phyloP scores from a whole-genome alignment of 805 yeast genomes.

The Novakomyces olei region DNA sequence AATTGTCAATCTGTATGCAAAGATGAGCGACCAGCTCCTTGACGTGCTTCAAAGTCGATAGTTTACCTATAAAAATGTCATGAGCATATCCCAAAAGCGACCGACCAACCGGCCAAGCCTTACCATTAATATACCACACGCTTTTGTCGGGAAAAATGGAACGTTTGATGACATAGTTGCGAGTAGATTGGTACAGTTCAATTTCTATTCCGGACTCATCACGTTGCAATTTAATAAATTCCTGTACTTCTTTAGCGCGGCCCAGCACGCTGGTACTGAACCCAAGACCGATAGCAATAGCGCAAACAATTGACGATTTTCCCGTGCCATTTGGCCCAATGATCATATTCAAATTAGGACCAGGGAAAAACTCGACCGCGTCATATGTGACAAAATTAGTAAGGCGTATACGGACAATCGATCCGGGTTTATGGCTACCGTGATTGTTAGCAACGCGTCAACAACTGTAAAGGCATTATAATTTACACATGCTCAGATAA shows the following conservation, averaged over 20 bases:
- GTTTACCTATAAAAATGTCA: background rate
- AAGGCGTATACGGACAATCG: constrained; percentile 29
- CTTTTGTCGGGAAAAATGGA: constrained; percentile 16
- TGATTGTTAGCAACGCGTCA: background rate
- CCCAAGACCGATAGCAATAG: constrained; percentile 70
- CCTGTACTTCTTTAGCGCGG: constrained; percentile 34
- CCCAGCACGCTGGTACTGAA: constrained; percentile 56
- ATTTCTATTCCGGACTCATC: constrained; percentile 27
- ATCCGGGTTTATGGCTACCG: constrained; percentile 24
- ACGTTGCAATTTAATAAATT: constrained; percentile 53
- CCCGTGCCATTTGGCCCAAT: constrained; percentile 97
- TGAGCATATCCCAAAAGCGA: too few species aligned
- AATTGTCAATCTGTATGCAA: constrained; percentile 70
- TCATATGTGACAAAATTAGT: constrained; percentile 44
- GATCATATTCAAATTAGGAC: constrained; percentile 73
- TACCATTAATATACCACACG: too few species aligned
- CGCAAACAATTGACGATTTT: constrained; percentile 80
- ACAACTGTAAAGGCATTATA: too few species aligned
- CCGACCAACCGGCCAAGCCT: too few species aligned
- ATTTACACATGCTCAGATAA: too few species aligned
- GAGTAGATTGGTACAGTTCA: constrained; percentile 19
- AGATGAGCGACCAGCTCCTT: constrained; percentile 24
- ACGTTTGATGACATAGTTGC: constrained; percentile 17
- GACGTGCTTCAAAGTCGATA: constrained; percentile 14
- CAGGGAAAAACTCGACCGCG: constrained; percentile 40